Evolutionary conservation across 2,329 filamentous ascomycete genomes (phyloP).

Genomic region (Exophiala xenobiotica): DNA sequence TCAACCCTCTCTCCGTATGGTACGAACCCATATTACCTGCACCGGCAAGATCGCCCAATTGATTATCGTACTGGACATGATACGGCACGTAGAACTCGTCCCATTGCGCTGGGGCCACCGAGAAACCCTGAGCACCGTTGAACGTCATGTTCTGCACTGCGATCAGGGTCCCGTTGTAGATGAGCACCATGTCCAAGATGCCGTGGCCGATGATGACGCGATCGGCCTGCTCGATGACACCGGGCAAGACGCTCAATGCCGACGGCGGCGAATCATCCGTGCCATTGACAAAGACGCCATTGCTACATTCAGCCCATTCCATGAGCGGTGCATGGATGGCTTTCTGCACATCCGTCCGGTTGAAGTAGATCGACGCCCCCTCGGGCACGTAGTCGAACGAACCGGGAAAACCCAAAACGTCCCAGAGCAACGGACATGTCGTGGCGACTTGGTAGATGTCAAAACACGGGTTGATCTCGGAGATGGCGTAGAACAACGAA

Average conservation of each 20-base stretch:
- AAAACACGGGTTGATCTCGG: slow-evolving; percentile 71
- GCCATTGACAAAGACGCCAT: slow-evolving; percentile 47
- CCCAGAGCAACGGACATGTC: slow-evolving; percentile 69
- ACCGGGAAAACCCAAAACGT: slow-evolving; percentile 69
- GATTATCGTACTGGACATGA: slow-evolving; percentile 46
- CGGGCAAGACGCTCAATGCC: slow-evolving; percentile 60
- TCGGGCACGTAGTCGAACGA: slow-evolving; percentile 61
- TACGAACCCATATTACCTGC: slow-evolving; percentile 68
- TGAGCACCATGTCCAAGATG: slow-evolving; percentile 65
- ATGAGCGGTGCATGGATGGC: slow-evolving; percentile 64
- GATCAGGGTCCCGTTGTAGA: slow-evolving; percentile 68
- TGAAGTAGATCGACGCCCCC: slow-evolving; percentile 66
- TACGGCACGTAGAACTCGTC: slow-evolving; percentile 70
- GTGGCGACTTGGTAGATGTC: slow-evolving; percentile 72
- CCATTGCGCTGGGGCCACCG: slow-evolving; percentile 49
- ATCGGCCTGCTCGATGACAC: slow-evolving; percentile 70
- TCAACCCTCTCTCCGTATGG: slow-evolving; percentile 73
- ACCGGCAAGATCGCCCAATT: slow-evolving; percentile 53
- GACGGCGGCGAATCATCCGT: slow-evolving; percentile 50
- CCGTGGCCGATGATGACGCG: slow-evolving; percentile 75
- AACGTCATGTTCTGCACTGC: slow-evolving; percentile 81
- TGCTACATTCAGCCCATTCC: slow-evolving; percentile 59
- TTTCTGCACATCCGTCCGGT: slow-evolving; percentile 66
- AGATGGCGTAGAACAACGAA: slow-evolving; percentile 55
- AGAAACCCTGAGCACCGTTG: slow-evolving; percentile 70